phyloP scores from a whole-genome alignment of 2,329 filamentous ascomycete species.

The Ascosphaera acerosa region DNA sequence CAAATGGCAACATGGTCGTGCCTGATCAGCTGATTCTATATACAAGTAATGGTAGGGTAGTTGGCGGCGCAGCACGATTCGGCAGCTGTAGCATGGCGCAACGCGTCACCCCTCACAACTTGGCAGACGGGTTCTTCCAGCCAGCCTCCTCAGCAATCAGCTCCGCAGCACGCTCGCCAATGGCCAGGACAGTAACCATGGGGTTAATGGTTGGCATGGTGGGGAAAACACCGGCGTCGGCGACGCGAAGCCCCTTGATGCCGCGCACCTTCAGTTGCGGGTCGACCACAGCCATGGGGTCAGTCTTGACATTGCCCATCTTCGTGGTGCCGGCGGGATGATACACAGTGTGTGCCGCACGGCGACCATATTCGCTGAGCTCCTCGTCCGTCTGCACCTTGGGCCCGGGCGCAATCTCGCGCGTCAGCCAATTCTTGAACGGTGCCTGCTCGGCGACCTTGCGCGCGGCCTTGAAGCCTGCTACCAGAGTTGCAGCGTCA shows the following conservation, averaged over 20 bases:
- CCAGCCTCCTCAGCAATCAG: constrained; percentile 50
- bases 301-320: constrained; percentile 50
- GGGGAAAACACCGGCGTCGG: constrained; percentile 71
- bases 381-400: constrained; percentile 51
- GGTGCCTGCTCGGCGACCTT: constrained; percentile 48
- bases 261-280: constrained; percentile 45
- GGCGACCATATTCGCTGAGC: constrained; percentile 55
- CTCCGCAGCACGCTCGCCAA: constrained; percentile 68
- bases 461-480: constrained; percentile 52
- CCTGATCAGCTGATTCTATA: too few species aligned
- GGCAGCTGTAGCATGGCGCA: too few species aligned
- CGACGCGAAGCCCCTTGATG: constrained; percentile 48
- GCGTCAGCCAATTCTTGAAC: constrained; percentile 63
- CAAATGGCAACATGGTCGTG: too few species aligned
- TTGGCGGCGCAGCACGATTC: too few species aligned
- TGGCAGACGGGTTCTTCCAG: constrained; percentile 33
- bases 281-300: constrained; percentile 59
- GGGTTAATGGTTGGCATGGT: constrained; percentile 72
- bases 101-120: constrained; percentile 20
- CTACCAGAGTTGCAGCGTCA: constrained; percentile 57
- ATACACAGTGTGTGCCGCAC: constrained; percentile 69
- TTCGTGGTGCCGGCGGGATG: constrained; percentile 75
- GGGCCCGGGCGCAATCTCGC: constrained; percentile 55
- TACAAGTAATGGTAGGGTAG: too few species aligned
- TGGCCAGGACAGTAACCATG: constrained; percentile 66